Evolutionary conservation across 1,284 basidiomycete genomes (phyloP).

Genomic region (Ganoderma lucidum): DNA sequence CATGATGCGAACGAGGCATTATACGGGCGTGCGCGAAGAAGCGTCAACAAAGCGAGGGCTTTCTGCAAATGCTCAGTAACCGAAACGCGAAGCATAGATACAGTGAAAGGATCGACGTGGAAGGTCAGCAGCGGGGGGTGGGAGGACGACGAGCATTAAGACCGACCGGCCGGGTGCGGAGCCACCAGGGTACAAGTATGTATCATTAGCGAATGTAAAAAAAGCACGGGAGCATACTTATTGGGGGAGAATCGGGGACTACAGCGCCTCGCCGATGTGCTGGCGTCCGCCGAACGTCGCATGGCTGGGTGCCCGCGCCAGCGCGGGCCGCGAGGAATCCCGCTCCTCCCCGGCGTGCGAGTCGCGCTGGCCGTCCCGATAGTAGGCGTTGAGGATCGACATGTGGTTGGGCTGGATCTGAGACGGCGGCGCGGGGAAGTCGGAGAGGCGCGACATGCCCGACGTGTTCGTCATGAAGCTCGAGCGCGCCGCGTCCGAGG

Average conservation of each 20-base stretch:
- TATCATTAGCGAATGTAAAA: background rate
- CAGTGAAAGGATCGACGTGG: slow-evolving; percentile 14
- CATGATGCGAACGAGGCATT: slow-evolving; percentile 7
- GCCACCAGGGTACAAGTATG: background rate
- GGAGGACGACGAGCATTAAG: slow-evolving; percentile 8
- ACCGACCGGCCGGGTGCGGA: background rate
- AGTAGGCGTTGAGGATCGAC: slow-evolving; percentile 36
- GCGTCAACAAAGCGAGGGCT: background rate
- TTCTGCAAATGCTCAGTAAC: background rate
- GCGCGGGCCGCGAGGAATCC: slow-evolving; percentile 23
- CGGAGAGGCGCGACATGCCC: slow-evolving; percentile 67
- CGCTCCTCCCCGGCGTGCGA: slow-evolving; percentile 21
- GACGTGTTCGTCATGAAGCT: slow-evolving; percentile 74
- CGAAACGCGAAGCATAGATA: slow-evolving; percentile 5
- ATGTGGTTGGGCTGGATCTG: slow-evolving; percentile 34
- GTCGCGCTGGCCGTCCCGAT: slow-evolving; percentile 28
- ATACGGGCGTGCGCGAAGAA: background rate
- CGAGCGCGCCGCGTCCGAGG: slow-evolving; percentile 57
- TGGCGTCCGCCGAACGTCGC: slow-evolving; percentile 36
- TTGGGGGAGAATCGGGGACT: background rate
- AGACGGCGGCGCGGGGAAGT: slow-evolving; percentile 71
- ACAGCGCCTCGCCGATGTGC: slow-evolving; percentile 41
- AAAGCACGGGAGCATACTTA: background rate
- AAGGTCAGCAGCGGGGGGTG: no score
- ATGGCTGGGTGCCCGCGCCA: slow-evolving; percentile 38